phyloP scores from a whole-genome alignment of 331 rosid genomes.

The Acacia pycnantha region DNA sequence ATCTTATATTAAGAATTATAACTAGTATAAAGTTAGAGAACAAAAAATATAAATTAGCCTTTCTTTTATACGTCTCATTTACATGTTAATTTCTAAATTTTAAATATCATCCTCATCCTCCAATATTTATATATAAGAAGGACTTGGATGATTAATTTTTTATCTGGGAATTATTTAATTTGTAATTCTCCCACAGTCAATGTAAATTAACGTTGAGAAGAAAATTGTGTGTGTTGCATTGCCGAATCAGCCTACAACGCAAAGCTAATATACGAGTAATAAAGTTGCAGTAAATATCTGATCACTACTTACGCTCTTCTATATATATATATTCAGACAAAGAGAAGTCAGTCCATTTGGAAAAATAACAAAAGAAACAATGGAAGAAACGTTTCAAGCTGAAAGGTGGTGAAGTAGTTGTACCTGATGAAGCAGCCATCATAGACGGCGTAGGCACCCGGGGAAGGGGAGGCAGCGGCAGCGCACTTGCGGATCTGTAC shows the following conservation, averaged over 20 bases:
- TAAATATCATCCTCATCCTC: not conserved
- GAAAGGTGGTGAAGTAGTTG: not conserved
- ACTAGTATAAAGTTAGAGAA: no score
- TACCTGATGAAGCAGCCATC: constrained; percentile 84
- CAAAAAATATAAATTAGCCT: not conserved
- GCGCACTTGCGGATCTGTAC: constrained; percentile 48
- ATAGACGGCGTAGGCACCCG: constrained; percentile 65
- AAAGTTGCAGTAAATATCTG: not conserved
- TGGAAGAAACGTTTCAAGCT: not conserved
- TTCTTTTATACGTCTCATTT: not conserved
- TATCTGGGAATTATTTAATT: not conserved
- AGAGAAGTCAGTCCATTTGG: not conserved
- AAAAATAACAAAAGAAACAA: not conserved
- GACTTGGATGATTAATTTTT: not conserved
- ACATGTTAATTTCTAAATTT: no score
- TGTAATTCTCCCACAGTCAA: not conserved
- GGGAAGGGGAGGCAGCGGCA: constrained; percentile 54
- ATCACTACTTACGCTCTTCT: no score
- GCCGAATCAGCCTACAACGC: not conserved
- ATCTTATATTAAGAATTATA: no score
- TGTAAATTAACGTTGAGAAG: not conserved
- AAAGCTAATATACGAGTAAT: no score
- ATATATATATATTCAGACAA: not conserved
- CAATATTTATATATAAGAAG: no score
- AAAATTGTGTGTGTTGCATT: not conserved